Conservation (phyloP, 768 basidiomycete genomes). For the Sarcomyxa edulis region DNA sequence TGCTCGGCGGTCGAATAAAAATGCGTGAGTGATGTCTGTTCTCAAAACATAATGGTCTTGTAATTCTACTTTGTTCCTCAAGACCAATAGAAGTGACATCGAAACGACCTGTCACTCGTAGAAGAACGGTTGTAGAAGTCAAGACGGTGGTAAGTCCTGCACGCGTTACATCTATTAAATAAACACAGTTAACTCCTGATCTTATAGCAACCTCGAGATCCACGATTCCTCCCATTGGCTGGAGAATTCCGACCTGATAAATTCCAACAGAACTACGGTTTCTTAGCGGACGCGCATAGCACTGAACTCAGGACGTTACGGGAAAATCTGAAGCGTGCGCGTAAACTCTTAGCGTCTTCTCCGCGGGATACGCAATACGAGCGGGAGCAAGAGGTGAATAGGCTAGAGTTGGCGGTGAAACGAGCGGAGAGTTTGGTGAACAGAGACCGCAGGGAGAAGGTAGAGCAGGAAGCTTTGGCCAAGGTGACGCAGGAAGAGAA, state of each 20-base stretch:
- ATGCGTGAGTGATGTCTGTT: slow-evolving; percentile 61
- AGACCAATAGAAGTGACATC: slow-evolving; percentile 83
- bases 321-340: slow-evolving; percentile 62
- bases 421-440: slow-evolving; percentile 75
- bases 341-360: slow-evolving; percentile 55
- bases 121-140: slow-evolving; percentile 63
- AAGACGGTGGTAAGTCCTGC: slow-evolving; percentile 48
- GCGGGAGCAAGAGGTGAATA: slow-evolving; percentile 61
- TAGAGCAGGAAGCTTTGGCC: slow-evolving; percentile 65
- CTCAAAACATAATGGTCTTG: neutral
- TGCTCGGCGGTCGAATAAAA: slow-evolving; percentile 67
- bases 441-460: slow-evolving; percentile 57
- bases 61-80: neutral
- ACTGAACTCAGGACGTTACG: slow-evolving; percentile 62
- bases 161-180: slow-evolving; percentile 4
- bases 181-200: neutral
- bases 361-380: slow-evolving; percentile 56
- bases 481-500: slow-evolving; percentile 52
- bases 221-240: slow-evolving; percentile 72
- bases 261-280: slow-evolving; percentile 69
- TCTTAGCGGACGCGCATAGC: slow-evolving; percentile 61
- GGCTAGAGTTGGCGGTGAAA: slow-evolving; percentile 71
- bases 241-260: slow-evolving; percentile 62
- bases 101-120: slow-evolving; percentile 77
- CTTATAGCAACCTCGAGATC: slow-evolving; percentile 73